Percentiles rank a stretch among this genome's conserved stretches.
Conservation (phyloP, 75 land plant genomes). For the Sequoiadendron giganteum region DNA sequence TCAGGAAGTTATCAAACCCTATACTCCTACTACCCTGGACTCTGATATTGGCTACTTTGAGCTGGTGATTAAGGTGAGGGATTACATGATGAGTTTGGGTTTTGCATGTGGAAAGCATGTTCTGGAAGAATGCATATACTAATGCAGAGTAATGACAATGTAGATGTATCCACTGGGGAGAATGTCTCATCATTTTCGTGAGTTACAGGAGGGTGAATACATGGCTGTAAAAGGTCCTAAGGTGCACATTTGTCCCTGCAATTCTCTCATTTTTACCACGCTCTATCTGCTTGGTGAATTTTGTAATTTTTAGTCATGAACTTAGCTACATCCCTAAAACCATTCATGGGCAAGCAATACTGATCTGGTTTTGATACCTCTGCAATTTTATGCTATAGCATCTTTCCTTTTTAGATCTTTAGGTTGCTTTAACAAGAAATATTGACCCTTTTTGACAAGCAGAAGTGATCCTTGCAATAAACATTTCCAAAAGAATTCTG, state of each 20-base stretch:
- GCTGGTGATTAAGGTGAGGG: conserved; percentile 77
- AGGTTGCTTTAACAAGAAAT: background rate
- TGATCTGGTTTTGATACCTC: background rate
- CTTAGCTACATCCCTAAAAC: background rate
- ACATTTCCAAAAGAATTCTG: background rate
- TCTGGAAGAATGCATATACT: conserved; percentile 7
- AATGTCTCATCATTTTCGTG: conserved; percentile 77
- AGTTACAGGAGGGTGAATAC: conserved; percentile 70
- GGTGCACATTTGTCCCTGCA: conserved; percentile 27
- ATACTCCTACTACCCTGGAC: conserved; percentile 92
- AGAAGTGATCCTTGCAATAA: background rate
- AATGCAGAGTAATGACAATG: conserved; percentile 6
- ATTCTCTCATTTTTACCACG: background rate
- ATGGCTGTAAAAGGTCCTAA: conserved; percentile 73
- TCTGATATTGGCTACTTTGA: conserved; percentile 86
- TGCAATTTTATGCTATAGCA: background rate
- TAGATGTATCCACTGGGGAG: conserved; percentile 83
- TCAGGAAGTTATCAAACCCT: conserved; percentile 84
- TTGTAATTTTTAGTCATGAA: background rate
- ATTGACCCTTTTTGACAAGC: background rate
- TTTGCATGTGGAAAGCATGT: background rate
- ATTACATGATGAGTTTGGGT: background rate
- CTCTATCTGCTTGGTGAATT: background rate
- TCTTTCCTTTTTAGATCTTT: background rate
- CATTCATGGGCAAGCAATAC: background rate